phyloP scores from a whole-genome alignment of 2,329 filamentous ascomycete genomes.

The Phialophora expanda region DNA sequence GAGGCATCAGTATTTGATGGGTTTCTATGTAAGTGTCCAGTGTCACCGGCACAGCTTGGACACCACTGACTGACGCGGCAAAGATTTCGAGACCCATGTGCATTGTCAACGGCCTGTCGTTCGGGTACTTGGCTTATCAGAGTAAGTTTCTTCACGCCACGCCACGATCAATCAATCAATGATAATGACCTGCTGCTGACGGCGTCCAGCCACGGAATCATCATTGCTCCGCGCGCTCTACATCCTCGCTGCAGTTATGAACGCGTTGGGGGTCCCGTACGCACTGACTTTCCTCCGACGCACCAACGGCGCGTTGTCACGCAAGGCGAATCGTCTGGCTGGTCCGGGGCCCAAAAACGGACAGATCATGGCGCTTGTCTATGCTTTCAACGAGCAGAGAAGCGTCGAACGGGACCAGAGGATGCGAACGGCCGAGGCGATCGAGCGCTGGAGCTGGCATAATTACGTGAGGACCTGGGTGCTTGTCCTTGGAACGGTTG shows the following conservation, averaged over 20 bases:
- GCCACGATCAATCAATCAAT: neutral
- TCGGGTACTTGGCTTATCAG: slow-evolving; percentile 31
- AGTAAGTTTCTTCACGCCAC: slow-evolving; percentile 3
- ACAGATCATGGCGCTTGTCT: slow-evolving; percentile 25
- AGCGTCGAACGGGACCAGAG: slow-evolving; percentile 26
- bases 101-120: slow-evolving; percentile 26
- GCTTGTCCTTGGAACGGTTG: slow-evolving; percentile 26
- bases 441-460: slow-evolving; percentile 33
- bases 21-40: slow-evolving; percentile 23
- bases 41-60: neutral
- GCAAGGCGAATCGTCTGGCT: slow-evolving; percentile 27
- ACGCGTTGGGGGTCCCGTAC: slow-evolving; percentile 33
- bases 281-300: slow-evolving; percentile 33
- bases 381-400: slow-evolving; percentile 31
- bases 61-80: neutral
- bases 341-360: slow-evolving; percentile 14
- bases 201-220: slow-evolving; percentile 1
- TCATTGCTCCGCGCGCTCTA: slow-evolving; percentile 26
- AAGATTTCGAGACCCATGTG: slow-evolving; percentile 32
- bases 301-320: slow-evolving; percentile 31
- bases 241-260: slow-evolving; percentile 25
- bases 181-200: neutral
- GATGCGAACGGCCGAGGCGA: slow-evolving; percentile 18
- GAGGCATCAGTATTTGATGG: slow-evolving; percentile 30
- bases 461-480: slow-evolving; percentile 28